Percentiles rank a stretch among this genome's conserved stretches.
Evolutionary conservation across 2,329 filamentous ascomycete species (phyloP).

Genomic region (Cordyceps javanica): DNA sequence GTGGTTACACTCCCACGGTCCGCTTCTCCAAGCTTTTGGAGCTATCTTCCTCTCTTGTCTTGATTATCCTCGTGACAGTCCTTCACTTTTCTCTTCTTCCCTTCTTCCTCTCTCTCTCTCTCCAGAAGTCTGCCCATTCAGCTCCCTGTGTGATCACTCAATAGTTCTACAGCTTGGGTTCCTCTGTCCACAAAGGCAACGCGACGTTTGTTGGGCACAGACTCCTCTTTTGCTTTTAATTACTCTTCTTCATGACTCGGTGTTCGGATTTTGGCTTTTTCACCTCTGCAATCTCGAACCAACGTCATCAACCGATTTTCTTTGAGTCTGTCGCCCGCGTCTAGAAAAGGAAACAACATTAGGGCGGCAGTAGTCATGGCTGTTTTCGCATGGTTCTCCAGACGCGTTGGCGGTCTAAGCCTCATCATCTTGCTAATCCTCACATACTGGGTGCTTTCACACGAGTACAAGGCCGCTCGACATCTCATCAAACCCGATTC

Average conservation of each 20-base stretch:
- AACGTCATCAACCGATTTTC: not conserved
- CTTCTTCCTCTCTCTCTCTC: not conserved
- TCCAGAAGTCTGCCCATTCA: no score
- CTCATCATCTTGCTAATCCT: constrained; percentile 44
- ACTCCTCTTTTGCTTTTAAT: not conserved
- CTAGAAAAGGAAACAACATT: not conserved
- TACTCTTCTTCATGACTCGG: not conserved
- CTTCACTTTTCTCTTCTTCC: constrained; percentile 13
- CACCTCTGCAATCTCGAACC: not conserved
- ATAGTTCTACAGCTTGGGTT: not conserved
- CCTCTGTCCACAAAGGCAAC: not conserved
- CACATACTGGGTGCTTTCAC: constrained; percentile 50
- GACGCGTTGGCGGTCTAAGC: constrained; percentile 48
- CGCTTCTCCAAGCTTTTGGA: constrained; percentile 1
- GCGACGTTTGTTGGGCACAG: no score
- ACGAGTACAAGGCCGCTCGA: constrained; percentile 39
- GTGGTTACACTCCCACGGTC: not conserved
- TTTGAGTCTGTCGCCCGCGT: not conserved
- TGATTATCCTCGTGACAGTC: not conserved
- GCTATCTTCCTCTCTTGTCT: not conserved
- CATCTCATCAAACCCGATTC: constrained; percentile 20
- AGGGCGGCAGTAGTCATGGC: constrained; percentile 36
- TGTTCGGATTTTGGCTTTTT: not conserved
- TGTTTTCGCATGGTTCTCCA: constrained; percentile 47
- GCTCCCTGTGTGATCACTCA: no score